Evolutionary conservation across 2,329 filamentous ascomycete genomes (phyloP).

Genomic region (Talaromyces sp.): DNA sequence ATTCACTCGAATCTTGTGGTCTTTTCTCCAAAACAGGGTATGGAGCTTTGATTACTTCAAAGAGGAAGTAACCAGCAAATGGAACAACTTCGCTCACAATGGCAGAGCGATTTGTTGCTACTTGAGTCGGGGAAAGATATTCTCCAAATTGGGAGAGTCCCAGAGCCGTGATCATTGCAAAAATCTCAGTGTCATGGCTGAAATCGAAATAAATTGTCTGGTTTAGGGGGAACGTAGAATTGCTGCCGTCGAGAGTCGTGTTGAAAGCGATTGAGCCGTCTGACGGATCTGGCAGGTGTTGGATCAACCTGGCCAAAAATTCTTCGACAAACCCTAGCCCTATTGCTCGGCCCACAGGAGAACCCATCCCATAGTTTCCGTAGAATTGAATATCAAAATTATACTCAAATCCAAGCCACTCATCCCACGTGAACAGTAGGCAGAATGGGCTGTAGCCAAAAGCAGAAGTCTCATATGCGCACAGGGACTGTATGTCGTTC

Average conservation of each 20-base stretch:
- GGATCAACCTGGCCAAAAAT: constrained; percentile 61
- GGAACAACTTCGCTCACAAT: constrained; percentile 65
- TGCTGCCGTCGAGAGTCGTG: constrained; percentile 46
- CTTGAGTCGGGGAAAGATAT: constrained; percentile 52
- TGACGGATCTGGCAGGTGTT: constrained; percentile 19
- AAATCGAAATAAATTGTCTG: constrained; percentile 75
- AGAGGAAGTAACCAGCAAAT: constrained; percentile 68
- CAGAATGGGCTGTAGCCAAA: constrained; percentile 73
- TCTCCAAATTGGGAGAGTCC: constrained; percentile 65
- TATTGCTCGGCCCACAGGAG: constrained; percentile 64
- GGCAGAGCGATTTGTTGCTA: constrained; percentile 58
- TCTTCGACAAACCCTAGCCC: constrained; percentile 72
- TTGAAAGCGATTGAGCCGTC: constrained; percentile 43
- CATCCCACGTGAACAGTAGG: constrained; percentile 67
- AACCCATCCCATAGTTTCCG: constrained; percentile 58
- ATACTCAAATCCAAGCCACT: constrained; percentile 71
- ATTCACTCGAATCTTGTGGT: constrained; percentile 21
- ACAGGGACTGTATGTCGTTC: constrained; percentile 67
- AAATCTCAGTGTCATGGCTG: constrained; percentile 71
- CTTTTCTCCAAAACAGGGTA: constrained; percentile 56
- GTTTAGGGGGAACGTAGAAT: constrained; percentile 66
- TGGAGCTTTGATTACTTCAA: constrained; percentile 68
- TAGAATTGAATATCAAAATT: constrained; percentile 63
- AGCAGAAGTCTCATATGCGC: constrained; percentile 73
- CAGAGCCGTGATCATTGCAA: constrained; percentile 66